Evolutionary conservation across 1,139 yeast species (phyloP).

Genomic region (Kodamaea anthophila): DNA sequence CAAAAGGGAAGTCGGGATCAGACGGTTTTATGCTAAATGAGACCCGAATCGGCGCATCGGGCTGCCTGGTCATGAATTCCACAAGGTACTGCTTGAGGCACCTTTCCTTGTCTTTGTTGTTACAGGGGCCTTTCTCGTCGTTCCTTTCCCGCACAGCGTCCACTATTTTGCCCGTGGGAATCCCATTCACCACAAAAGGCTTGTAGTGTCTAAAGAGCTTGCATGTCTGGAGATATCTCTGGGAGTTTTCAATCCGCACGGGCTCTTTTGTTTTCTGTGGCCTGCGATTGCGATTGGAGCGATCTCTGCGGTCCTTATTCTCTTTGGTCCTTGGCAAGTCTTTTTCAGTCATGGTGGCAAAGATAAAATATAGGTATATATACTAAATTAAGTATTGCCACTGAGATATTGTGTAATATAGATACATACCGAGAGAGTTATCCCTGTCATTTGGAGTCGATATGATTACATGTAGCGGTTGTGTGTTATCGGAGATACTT

Average conservation of each 20-base stretch:
- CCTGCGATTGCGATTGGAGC: not conserved
- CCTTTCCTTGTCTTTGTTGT: slow-evolving; percentile 10
- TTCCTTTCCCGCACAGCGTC: slow-evolving; percentile 6
- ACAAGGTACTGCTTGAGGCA: slow-evolving; percentile 11
- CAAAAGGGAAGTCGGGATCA: slow-evolving; percentile 74
- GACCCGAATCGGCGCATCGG: slow-evolving; percentile 20
- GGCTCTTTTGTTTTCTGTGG: slow-evolving; percentile 6
- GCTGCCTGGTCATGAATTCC: slow-evolving; percentile 11
- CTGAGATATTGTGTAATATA: too few species aligned
- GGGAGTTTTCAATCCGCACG: slow-evolving; percentile 6
- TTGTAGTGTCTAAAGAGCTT: slow-evolving; percentile 22
- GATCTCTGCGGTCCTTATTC: not conserved
- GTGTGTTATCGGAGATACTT: too few species aligned
- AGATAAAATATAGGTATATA: too few species aligned
- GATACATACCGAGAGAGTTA: too few species aligned
- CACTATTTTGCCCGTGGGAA: slow-evolving; percentile 13
- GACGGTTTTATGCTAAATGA: slow-evolving; percentile 45
- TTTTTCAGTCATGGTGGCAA: too few species aligned
- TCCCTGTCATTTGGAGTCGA: too few species aligned
- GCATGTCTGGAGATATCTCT: slow-evolving; percentile 13
- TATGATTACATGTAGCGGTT: too few species aligned
- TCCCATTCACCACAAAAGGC: slow-evolving; percentile 33
- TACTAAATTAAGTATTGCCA: too few species aligned
- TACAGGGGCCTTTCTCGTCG: not conserved
- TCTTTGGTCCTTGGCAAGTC: too few species aligned